Evolutionary conservation across 2,329 filamentous ascomycete genomes (phyloP).

Genomic region (Fusarium sambucinum): DNA sequence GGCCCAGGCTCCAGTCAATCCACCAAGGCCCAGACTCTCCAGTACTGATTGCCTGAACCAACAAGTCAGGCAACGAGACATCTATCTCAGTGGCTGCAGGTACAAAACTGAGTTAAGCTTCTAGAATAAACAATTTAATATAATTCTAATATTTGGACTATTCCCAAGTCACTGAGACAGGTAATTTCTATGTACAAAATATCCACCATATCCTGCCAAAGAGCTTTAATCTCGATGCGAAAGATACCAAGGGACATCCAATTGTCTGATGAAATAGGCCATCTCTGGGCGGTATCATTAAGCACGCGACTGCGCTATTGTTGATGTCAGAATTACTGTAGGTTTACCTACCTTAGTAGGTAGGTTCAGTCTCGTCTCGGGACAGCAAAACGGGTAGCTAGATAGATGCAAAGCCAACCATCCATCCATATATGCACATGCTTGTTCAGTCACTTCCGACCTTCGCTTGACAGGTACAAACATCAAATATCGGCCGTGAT

Average conservation of each 20-base stretch:
- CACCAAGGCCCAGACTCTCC: constrained; percentile 7
- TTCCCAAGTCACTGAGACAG: not conserved
- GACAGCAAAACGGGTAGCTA: not conserved
- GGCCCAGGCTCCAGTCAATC: constrained; percentile 33
- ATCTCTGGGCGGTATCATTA: not conserved
- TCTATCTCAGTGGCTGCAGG: not conserved
- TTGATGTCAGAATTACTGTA: constrained; percentile 16
- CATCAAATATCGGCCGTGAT: constrained; percentile 11
- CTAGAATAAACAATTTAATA: not conserved
- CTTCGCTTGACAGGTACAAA: not conserved
- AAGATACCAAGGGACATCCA: constrained; percentile 1
- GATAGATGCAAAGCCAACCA: not conserved
- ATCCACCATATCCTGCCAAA: not conserved
- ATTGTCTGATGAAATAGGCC: constrained; percentile 5
- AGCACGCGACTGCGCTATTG: constrained; percentile 32
- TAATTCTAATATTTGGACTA: not conserved
- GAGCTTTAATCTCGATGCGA: not conserved
- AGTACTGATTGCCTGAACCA: constrained; percentile 4
- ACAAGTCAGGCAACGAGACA: not conserved
- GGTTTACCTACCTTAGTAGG: not conserved
- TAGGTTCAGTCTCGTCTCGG: not conserved
- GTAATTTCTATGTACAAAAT: not conserved
- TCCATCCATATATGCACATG: not conserved
- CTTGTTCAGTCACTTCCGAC: not conserved
- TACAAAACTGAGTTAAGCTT: not conserved